Base-by-base conservation (phyloP, 1,139 yeast species). In the Magnusiomyces ingens region DNA sequence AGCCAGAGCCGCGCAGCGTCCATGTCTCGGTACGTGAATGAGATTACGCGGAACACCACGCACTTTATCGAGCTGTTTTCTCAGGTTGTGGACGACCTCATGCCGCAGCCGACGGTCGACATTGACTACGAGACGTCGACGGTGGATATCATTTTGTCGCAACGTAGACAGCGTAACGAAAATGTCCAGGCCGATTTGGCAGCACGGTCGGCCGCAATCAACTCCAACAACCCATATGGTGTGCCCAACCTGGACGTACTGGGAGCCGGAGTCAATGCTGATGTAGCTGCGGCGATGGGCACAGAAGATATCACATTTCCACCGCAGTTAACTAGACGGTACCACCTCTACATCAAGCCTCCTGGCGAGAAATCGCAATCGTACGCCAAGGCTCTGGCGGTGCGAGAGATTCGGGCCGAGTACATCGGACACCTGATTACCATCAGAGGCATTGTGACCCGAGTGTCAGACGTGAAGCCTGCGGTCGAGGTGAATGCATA, bases 391-490 rank as follows among this genome's bases (percentile, higher is more conserved):
- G 81, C 94, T 1, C 72, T 89, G 59, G 86, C 96, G 2, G 98
- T 93, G 3, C 81, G 99, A 67, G 93, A 90, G 62, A 84, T 93
- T 58, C 85, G 84, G 66, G 98, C 98, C 53, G 74, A 77, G 49
- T 83, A 81, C 59, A 78, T 94, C 52, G 99, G 99, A 45, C 83
- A 85, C 62, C 78, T 87, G 60, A 85, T 94, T 63, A 91, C 97
- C 0, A 85, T 91, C 3, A 76, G 96, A 61, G 99, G 99, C 52
- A 93, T 94, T 60, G 90, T 93, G 50, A 93, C 98, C 15, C 78
- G 99, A 62, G 97, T 91, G 2, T 85, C 96, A 1, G 99, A 94
- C 67, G 99, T 94, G 49, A 93, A 91, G 70, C 99, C 99, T 4
- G 77, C 89, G 6, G 89, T 93, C 8, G 76, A 81, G 59, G 97